Evolutionary conservation across 1,284 basidiomycete genomes (phyloP).

Genomic region (Rhodofomes roseus): DNA sequence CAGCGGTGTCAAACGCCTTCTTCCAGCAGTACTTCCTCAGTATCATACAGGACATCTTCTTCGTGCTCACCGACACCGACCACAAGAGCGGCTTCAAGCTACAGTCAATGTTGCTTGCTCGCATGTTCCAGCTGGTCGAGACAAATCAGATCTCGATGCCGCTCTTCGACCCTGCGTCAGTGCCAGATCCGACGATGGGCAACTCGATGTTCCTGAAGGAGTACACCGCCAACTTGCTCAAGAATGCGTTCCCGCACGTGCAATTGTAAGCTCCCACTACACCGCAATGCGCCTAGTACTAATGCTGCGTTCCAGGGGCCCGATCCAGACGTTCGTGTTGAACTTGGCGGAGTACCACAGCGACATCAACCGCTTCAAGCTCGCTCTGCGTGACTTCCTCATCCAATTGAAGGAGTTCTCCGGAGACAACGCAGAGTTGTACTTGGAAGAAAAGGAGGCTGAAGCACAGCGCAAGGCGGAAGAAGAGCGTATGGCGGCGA

Average conservation of each 20-base stretch:
- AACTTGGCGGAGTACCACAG: slow-evolving; percentile 83
- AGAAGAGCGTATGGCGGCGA: slow-evolving; percentile 84
- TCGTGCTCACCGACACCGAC: slow-evolving; percentile 95
- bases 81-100: slow-evolving; percentile 98
- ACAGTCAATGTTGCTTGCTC: slow-evolving; percentile 85
- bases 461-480: slow-evolving; percentile 69
- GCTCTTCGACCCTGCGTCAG: slow-evolving; percentile 78
- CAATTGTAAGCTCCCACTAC: slow-evolving; percentile 55
- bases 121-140: slow-evolving; percentile 94
- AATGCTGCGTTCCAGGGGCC: slow-evolving; percentile 38
- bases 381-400: slow-evolving; percentile 89
- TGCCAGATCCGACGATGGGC: slow-evolving; percentile 71
- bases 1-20: slow-evolving; percentile 70
- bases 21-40: slow-evolving; percentile 93
- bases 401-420: slow-evolving; percentile 94
- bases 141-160: slow-evolving; percentile 80
- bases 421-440: slow-evolving; percentile 84
- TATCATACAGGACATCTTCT: slow-evolving; percentile 96
- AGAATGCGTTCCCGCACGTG: slow-evolving; percentile 88
- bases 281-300: neutral
- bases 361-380: slow-evolving; percentile 93
- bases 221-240: slow-evolving; percentile 85
- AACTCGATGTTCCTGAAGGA: slow-evolving; percentile 86
- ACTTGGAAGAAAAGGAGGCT: slow-evolving; percentile 92
- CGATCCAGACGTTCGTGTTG: slow-evolving; percentile 79